These are phyloP conservation scores for Xylaria acuta DNA, from an alignment of 495 filamentous ascomycete genomes.

Conservation along the genomic window DNA sequence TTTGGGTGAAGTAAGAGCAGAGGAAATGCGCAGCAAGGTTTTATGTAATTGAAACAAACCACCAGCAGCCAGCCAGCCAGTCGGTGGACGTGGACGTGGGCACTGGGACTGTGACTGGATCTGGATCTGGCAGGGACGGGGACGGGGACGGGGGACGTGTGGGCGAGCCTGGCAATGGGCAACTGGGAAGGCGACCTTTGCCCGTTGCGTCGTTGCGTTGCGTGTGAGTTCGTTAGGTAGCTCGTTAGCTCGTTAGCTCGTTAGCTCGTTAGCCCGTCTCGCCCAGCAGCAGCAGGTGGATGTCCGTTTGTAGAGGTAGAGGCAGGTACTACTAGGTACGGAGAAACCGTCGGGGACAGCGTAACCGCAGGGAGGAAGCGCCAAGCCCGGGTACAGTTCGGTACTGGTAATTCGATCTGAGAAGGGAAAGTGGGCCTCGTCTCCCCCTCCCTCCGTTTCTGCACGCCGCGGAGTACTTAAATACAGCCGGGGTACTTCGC, in stretches of 20 bases:
- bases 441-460: neutral
- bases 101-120: too few relatives aligned
- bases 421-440: neutral
- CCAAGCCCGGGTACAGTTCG: neutral
- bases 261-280: constrained; percentile 1
- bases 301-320: neutral
- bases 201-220: constrained; percentile 1
- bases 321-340: neutral
- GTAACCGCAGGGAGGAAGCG: neutral
- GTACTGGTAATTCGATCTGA: constrained; percentile 15
- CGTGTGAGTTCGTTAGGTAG: neutral
- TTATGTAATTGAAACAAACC: constrained; percentile 62
- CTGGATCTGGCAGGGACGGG: neutral
- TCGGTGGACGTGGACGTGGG: constrained; percentile 18
- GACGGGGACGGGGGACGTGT: neutral
- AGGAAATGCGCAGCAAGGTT: constrained; percentile 53
- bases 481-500: neutral
- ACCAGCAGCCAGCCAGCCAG: constrained; percentile 31
- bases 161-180: neutral
- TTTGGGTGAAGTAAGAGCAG: constrained; percentile 54
- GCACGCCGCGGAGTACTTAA: neutral
- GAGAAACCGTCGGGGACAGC: neutral
- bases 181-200: neutral
- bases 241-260: constrained; percentile 1
- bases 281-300: neutral